phyloP scores from a whole-genome alignment of 768 basidiomycete species.

The Boletellus ananas region DNA sequence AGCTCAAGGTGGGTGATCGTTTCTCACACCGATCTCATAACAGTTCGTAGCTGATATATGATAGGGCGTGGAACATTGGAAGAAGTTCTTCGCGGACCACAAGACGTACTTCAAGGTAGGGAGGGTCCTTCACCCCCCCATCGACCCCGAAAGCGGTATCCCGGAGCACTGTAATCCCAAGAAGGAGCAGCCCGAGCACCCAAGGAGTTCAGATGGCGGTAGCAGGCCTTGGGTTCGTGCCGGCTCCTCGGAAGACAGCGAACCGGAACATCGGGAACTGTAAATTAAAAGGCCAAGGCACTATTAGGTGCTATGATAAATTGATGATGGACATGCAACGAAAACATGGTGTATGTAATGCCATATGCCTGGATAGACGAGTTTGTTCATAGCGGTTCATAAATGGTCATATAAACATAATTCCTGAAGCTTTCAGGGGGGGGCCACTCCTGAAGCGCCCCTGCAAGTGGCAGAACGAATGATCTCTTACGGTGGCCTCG shows the following conservation, averaged over 20 bases:
- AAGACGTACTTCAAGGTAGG: conserved; percentile 79
- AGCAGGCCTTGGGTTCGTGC: conserved; percentile 27
- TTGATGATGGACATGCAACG: conserved; percentile 19
- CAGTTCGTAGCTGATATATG: neutral
- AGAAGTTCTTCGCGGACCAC: conserved; percentile 80
- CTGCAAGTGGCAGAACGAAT: neutral
- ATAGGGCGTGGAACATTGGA: conserved; percentile 84
- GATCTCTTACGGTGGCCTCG: conserved; percentile 19
- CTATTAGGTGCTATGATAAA: conserved; percentile 15
- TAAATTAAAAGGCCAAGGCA: conserved; percentile 23
- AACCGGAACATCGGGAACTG: conserved; percentile 25
- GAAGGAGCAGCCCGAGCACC: conserved; percentile 37
- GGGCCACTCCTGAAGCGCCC: neutral
- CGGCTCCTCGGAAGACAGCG: conserved; percentile 8
- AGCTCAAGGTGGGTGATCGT: conserved; percentile 55
- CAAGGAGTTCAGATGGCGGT: conserved; percentile 26
- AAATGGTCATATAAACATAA: conserved; percentile 24
- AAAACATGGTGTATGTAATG: conserved; percentile 22
- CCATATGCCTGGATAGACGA: neutral
- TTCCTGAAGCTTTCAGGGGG: conserved; percentile 15
- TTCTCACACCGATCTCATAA: neutral
- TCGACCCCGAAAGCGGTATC: conserved; percentile 72
- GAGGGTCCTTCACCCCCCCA: conserved; percentile 67
- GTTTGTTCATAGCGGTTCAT: conserved; percentile 20
- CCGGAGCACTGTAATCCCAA: conserved; percentile 72